Conservation (phyloP, 75 land plant genomes). For the Larix kaempferi region DNA sequence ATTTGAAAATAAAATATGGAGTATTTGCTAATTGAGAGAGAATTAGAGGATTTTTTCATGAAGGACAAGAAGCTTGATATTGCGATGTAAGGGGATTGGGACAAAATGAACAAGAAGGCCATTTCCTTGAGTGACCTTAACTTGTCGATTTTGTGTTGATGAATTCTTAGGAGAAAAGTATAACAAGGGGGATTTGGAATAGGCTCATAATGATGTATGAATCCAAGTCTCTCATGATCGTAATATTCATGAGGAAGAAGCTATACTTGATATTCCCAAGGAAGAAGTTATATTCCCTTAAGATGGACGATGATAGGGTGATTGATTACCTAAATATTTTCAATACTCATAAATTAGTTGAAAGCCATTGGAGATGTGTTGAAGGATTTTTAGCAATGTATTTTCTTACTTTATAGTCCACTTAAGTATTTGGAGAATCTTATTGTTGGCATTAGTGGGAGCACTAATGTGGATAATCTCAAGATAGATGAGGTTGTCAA, state of each 20-base stretch:
- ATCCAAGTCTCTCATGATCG: not conserved
- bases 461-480: not conserved
- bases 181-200: not conserved
- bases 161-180: not conserved
- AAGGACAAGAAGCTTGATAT: not conserved
- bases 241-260: not conserved
- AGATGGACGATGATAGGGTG: too few relatives aligned
- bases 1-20: not conserved
- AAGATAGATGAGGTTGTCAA: not conserved
- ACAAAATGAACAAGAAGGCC: not conserved
- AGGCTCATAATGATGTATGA: not conserved
- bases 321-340: not conserved
- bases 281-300: too few relatives aligned
- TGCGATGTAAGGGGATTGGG: not conserved
- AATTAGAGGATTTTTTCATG: not conserved
- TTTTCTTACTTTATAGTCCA: not conserved
- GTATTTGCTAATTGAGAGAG: not conserved
- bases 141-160: too few relatives aligned
- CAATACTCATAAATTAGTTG: not conserved
- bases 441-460: not conserved
- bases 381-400: not conserved
- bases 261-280: too few relatives aligned
- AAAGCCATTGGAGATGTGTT: not conserved
- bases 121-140: not conserved
- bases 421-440: not conserved